Percentiles rank a stretch among this genome's conserved stretches.
Evolutionary conservation across 768 basidiomycete species (phyloP).

Genomic region (Megacollybia marginata): DNA sequence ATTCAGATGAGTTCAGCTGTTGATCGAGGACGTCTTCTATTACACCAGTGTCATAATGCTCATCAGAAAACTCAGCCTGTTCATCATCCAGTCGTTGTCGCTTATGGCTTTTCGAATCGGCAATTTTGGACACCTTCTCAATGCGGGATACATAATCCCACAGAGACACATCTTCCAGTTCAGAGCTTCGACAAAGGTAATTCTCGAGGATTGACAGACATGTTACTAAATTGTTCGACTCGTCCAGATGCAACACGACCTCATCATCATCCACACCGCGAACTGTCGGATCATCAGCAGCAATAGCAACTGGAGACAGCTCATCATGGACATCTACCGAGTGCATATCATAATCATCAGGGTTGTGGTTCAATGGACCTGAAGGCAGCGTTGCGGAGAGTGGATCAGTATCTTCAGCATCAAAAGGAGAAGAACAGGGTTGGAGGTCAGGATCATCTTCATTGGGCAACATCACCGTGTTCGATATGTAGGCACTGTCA

Average conservation of each 20-base stretch:
- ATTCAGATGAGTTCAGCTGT: not conserved
- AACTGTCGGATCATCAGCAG: too few relatives aligned
- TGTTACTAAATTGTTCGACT: not conserved
- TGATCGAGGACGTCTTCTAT: too few relatives aligned
- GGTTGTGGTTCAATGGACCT: not conserved
- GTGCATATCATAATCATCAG: not conserved
- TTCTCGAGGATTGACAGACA: not conserved
- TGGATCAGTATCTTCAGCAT: not conserved
- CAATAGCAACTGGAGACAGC: too few relatives aligned
- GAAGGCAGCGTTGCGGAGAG: not conserved
- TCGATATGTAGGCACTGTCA: too few relatives aligned
- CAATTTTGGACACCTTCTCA: not conserved
- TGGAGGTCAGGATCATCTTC: not conserved
- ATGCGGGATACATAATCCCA: slow-evolving; percentile 1
- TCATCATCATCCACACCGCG: too few relatives aligned
- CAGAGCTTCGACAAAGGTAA: not conserved
- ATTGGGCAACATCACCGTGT: too few relatives aligned
- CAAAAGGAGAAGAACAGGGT: not conserved
- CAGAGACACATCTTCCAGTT: not conserved
- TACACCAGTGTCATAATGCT: not conserved
- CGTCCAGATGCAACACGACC: not conserved
- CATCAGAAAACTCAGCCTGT: not conserved
- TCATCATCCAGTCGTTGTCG: too few relatives aligned
- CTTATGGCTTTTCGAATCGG: too few relatives aligned
- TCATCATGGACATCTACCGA: not conserved